Percentiles rank a stretch among this genome's conserved stretches.
Evolutionary conservation across 148 eudicot species (phyloP).

Genomic region (Vaccinium corymbosum): DNA sequence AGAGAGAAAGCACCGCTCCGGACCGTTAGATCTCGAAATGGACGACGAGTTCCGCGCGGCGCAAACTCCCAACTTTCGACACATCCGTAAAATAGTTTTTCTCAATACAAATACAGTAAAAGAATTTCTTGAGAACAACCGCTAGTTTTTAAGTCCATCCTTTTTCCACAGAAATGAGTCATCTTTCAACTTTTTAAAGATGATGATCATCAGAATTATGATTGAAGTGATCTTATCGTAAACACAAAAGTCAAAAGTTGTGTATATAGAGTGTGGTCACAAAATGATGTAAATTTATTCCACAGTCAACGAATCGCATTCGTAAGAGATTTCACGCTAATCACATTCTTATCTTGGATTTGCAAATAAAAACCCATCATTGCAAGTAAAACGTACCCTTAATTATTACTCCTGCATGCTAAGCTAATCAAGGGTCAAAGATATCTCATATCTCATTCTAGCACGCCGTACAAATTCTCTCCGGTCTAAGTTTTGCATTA

Average conservation of each 20-base stretch:
- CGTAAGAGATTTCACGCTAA: neutral
- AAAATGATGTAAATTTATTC: neutral
- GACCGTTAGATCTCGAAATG: no score
- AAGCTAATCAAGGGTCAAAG: conserved; percentile 6
- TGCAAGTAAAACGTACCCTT: neutral
- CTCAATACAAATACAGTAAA: neutral
- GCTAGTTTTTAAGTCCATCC: neutral
- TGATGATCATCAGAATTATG: neutral
- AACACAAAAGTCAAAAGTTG: neutral
- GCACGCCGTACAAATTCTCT: no score
- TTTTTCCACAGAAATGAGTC: neutral
- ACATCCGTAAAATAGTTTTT: no score
- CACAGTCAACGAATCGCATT: conserved; percentile 8
- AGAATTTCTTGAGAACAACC: neutral
- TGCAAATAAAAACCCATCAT: conserved; percentile 10
- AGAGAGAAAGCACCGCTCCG: no score
- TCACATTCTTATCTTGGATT: neutral
- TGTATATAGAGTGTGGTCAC: neutral
- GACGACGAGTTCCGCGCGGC: no score
- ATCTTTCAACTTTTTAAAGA: neutral
- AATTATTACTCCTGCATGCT: neutral
- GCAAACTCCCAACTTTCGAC: no score
- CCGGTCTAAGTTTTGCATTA: no score
- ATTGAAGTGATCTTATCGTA: neutral
- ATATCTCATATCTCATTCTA: neutral